phyloP scores from a whole-genome alignment of 768 basidiomycete species.

The Calocera cornea region DNA sequence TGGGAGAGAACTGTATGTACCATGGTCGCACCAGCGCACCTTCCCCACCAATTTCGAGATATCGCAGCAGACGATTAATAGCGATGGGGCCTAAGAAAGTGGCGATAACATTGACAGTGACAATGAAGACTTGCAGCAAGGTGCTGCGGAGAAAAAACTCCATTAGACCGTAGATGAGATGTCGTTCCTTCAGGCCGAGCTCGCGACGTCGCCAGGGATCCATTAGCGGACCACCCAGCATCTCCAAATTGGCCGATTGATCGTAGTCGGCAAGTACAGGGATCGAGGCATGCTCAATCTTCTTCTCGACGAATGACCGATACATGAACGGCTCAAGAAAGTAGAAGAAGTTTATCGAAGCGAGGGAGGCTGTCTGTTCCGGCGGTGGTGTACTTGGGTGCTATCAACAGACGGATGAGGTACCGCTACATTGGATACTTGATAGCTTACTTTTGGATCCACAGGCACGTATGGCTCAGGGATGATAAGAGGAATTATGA shows the following conservation, averaged over 20 bases:
- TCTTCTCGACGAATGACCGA: background rate
- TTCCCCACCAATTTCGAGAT: constrained; percentile 21
- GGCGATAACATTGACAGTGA: background rate
- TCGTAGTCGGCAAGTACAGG: constrained; percentile 27
- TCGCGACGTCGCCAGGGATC: constrained; percentile 17
- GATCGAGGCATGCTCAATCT: constrained; percentile 7
- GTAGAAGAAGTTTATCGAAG: background rate
- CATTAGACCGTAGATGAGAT: background rate
- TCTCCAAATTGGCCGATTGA: constrained; percentile 20
- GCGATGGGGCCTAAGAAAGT: constrained; percentile 21
- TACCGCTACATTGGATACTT: background rate
- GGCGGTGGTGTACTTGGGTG: constrained; percentile 19
- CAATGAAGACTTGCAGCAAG: background rate
- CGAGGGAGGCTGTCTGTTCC: background rate
- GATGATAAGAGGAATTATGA: constrained; percentile 40
- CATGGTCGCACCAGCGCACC: constrained; percentile 1
- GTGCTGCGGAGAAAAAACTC: background rate
- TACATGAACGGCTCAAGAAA: background rate
- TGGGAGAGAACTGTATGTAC: background rate
- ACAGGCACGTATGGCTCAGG: constrained; percentile 47
- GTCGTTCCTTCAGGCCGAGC: background rate
- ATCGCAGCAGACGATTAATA: constrained; percentile 20
- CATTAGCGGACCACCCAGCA: constrained; percentile 18
- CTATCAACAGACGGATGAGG: constrained; percentile 13
- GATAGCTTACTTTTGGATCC: constrained; percentile 34